Base-by-base conservation (phyloP, 2,329 filamentous ascomycete genomes). In the Hymenoscyphus salicellus region DNA sequence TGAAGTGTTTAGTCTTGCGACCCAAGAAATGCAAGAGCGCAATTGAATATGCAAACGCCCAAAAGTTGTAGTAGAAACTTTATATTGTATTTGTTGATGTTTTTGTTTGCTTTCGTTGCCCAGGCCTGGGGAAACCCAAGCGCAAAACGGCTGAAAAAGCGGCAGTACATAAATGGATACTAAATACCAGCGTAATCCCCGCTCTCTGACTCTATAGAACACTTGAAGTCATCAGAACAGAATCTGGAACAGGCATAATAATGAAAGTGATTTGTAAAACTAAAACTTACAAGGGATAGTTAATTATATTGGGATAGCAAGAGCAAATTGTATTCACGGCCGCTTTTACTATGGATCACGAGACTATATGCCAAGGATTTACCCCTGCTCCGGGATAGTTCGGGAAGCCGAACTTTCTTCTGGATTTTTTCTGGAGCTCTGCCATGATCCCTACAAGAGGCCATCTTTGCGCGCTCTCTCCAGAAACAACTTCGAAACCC, bases 381-480 rank as follows among this genome's bases (percentile, higher is more conserved):
- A 14, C 2, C 36, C 36, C 36, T 38, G 36, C 36, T 38, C 36
- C 36, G 36, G 36, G 36, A 38, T 38, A 16, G 11, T 16, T 38
- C 36, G 36, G 36, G 36, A 26, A 52, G 20, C 20, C 23, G 23
- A 52, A 52, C 46, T 52, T 38, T 46, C 26, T 41, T n/a, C 16
- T 49, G 49, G 23, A 63, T 46, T 36, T 55, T 58, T 62, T 58
- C 43, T 62, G 60, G 26, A 46, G 36, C 60, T 32, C 26, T 30
- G n/a, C 41, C 57, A 55, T 65, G 57, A 58, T 55, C 55, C 64
- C 36, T 63, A 55, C 49, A 62, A 58, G 63, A 65, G 49, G 60
- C 60, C 30, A 60, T 65, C 57, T 60, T 65, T 56, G 60, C 61
- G 64, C 58, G 33, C 62, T 66, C 65, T 65, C 60, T 58, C 46